Evolutionary conservation across 2,329 filamentous ascomycete genomes (phyloP).

Genomic region (Fusarium sp.): DNA sequence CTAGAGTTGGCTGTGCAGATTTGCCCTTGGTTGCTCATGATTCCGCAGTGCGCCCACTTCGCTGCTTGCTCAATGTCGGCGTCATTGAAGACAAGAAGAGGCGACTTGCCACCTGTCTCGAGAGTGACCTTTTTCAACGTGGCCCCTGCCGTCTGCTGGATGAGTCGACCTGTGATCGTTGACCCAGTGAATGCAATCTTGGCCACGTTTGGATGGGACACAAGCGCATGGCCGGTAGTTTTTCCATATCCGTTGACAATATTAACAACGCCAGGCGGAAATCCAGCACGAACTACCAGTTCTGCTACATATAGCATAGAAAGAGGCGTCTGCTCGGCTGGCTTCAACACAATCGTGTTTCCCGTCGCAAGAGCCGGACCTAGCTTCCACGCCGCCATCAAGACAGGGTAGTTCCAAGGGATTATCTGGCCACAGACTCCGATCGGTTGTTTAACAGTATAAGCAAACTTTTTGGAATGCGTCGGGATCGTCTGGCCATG

Average conservation of each 20-base stretch:
- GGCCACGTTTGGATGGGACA: not conserved
- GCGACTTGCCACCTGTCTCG: not conserved
- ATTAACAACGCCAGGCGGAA: not conserved
- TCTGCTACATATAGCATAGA: not conserved
- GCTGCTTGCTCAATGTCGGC: not conserved
- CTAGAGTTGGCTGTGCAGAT: not conserved
- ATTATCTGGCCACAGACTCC: constrained; percentile 82
- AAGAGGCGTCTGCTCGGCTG: not conserved
- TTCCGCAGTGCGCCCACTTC: not conserved
- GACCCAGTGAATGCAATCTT: constrained; percentile 2
- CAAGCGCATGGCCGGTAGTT: not conserved
- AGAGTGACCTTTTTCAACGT: not conserved
- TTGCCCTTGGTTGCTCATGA: constrained; percentile 2
- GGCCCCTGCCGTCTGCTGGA: not conserved
- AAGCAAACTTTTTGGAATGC: constrained; percentile 75
- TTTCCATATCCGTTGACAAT: not conserved
- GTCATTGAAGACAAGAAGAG: not conserved
- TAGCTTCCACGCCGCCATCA: not conserved
- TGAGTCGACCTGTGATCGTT: not conserved
- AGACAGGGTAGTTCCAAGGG: constrained; percentile 74
- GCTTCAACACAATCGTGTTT: not conserved
- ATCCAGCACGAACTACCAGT: not conserved
- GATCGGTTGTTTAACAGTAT: constrained; percentile 80
- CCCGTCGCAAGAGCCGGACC: not conserved
- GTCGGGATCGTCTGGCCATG: constrained; percentile 82